Percentiles rank a stretch among this genome's conserved stretches.
These are phyloP conservation scores for Trametes gibbosa DNA, from an alignment of 768 basidiomycete genomes.

Conservation along the genomic window DNA sequence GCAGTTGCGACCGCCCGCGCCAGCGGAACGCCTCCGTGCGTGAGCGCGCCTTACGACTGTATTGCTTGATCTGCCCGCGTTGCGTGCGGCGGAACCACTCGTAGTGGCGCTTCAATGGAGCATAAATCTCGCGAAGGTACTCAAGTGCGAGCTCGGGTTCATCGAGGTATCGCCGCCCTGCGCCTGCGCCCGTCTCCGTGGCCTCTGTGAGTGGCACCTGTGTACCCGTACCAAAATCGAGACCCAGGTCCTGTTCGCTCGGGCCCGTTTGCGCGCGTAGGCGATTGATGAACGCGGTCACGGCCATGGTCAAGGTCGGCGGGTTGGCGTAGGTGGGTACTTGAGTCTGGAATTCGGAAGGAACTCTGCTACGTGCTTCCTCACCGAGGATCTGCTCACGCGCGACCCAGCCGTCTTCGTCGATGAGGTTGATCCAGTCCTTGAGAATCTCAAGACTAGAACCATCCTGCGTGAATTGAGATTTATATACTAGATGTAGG, in stretches of 20 bases:
- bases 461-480: neutral
- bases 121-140: slow-evolving; percentile 80
- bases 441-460: slow-evolving; percentile 82
- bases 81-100: slow-evolving; percentile 97
- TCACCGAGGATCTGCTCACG: slow-evolving; percentile 96
- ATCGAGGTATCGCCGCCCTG: slow-evolving; percentile 45
- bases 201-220: slow-evolving; percentile 48
- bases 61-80: slow-evolving; percentile 90
- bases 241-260: slow-evolving; percentile 61
- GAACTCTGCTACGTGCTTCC: slow-evolving; percentile 93
- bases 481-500: neutral
- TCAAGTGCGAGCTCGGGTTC: slow-evolving; percentile 58
- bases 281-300: slow-evolving; percentile 85
- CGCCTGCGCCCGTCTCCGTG: slow-evolving; percentile 12
- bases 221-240: slow-evolving; percentile 46
- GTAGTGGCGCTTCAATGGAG: slow-evolving; percentile 84
- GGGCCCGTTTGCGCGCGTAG: slow-evolving; percentile 50
- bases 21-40: slow-evolving; percentile 90
- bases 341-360: slow-evolving; percentile 86
- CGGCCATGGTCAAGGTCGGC: slow-evolving; percentile 90
- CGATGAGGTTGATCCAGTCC: slow-evolving; percentile 87
- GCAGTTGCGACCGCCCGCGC: slow-evolving; percentile 83
- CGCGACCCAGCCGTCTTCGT: slow-evolving; percentile 94
- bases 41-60: slow-evolving; percentile 79
- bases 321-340: slow-evolving; percentile 95